Evolutionary conservation across 2,329 filamentous ascomycete genomes (phyloP), one percentile per base, ranked within the genome.

Genomic region (Phialophora verrucosa): DNA sequence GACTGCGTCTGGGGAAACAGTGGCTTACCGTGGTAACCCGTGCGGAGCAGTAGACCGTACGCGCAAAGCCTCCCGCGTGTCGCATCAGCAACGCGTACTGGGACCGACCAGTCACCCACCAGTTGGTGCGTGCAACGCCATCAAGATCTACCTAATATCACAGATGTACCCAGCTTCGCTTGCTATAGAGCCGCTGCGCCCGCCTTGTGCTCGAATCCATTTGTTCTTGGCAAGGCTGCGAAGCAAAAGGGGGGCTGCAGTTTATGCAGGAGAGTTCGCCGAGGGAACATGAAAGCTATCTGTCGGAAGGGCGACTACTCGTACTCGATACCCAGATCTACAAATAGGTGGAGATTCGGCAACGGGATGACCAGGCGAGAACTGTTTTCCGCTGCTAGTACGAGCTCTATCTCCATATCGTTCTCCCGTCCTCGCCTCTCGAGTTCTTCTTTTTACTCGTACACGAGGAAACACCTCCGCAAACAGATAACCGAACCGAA

Each of bases 161-260:
- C 20, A n/a, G 23, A 50, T 1, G 8, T n/a, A 14, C 25, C 8
- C 8, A 51, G 20, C 23, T 51, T 51, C 17, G 6, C 5, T n/a
- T 44, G 17, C 6, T 2, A 44, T 44, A 1, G 38, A n/a, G n/a
- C 6, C 17, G 17, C 17, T 4, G 17, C 17, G 5, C 23, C 23
- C 23, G 8, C 7, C 49, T 51, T 12, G 49, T 14, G 49, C 10
- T 51, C 23, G 20, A 7, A 51, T 14, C 8, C 11, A 14, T 25
- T 20, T 55, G 53, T n/a, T 31, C 53, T 32, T 55, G 53, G 53
- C 53, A 55, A 55, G 53, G 53, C 53, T 55, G 27, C 17, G n/a
- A n/a, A 1, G 14, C 10, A n/a, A 35, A 6, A 55, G 53, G 51
- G 51, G 6, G 4, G 38, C 38, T n/a, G 4, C 14, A 2, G 17